Conservation (phyloP, 225 moss, liverwort and hornwort species). For the Sphagnum tenellum region DNA sequence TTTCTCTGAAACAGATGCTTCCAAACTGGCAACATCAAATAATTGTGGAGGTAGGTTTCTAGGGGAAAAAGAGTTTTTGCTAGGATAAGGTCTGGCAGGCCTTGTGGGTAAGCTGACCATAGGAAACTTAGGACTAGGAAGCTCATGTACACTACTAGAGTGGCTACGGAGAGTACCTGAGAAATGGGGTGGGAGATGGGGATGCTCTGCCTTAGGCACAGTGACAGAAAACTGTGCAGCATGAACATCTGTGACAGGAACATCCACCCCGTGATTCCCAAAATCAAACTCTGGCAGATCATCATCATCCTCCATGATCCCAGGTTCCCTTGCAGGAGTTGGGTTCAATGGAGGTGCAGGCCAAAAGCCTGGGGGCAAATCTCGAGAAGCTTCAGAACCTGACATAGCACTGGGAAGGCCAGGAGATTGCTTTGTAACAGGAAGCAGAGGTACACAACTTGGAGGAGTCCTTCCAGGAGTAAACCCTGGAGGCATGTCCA, state of each 20-base stretch:
- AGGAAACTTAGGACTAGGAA: constrained; percentile 14
- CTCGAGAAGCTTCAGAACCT: constrained; percentile 18
- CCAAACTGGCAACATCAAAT: constrained; percentile 12
- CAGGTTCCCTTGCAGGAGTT: constrained; percentile 18
- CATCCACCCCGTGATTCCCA: constrained; percentile 34
- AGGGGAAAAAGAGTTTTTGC: constrained; percentile 27
- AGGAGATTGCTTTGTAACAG: constrained; percentile 19
- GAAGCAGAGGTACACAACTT: not conserved
- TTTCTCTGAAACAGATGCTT: constrained; percentile 14
- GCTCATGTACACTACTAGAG: constrained; percentile 15
- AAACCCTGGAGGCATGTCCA: constrained; percentile 41
- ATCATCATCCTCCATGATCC: constrained; percentile 54
- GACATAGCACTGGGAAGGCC: constrained; percentile 11
- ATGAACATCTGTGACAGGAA: constrained; percentile 15
- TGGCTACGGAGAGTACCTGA: constrained; percentile 14
- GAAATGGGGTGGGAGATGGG: constrained; percentile 7
- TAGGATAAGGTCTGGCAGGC: constrained; percentile 29
- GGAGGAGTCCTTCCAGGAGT: constrained; percentile 24
- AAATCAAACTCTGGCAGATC: constrained; percentile 95
- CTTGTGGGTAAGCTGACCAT: constrained; percentile 19
- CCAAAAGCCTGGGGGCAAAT: constrained; percentile 79
- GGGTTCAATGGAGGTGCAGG: constrained; percentile 27
- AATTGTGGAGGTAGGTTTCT: constrained; percentile 15
- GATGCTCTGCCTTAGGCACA: not conserved
- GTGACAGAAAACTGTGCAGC: constrained; percentile 14